Conservation (phyloP, 1,284 basidiomycete species). For the Puccinia hordei region DNA sequence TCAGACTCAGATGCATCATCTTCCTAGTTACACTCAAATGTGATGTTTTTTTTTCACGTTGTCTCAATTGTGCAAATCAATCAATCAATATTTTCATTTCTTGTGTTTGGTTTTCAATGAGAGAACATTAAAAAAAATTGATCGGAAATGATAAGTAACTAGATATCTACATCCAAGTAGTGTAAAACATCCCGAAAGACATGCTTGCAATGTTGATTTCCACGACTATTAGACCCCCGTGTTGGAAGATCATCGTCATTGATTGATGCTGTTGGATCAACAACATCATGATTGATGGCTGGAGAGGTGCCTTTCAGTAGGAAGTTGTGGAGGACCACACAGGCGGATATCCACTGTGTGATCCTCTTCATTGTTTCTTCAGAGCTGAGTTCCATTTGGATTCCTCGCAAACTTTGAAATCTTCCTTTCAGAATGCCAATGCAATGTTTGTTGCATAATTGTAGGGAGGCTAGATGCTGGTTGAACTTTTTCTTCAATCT, state of each 20-base stretch:
- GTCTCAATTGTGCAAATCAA: no score
- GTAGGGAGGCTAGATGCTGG: no score
- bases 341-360: constrained; percentile 12
- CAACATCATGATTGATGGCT: neutral
- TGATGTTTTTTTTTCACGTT: neutral
- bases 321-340: no score
- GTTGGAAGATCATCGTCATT: neutral
- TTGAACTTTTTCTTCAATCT: no score
- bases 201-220: no score
- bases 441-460: no score
- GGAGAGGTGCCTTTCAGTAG: neutral
- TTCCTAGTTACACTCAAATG: neutral
- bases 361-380: neutral
- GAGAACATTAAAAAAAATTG: no score
- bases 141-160: neutral
- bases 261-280: neutral
- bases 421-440: no score
- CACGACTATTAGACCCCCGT: neutral
- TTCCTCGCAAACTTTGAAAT: no score
- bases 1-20: neutral
- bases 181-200: no score
- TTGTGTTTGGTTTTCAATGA: no score
- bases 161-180: neutral
- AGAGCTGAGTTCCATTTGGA: neutral
- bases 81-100: no score